phyloP scores from a whole-genome alignment of 2,329 filamentous ascomycete genomes.

The Pestalotiopsis sp. region DNA sequence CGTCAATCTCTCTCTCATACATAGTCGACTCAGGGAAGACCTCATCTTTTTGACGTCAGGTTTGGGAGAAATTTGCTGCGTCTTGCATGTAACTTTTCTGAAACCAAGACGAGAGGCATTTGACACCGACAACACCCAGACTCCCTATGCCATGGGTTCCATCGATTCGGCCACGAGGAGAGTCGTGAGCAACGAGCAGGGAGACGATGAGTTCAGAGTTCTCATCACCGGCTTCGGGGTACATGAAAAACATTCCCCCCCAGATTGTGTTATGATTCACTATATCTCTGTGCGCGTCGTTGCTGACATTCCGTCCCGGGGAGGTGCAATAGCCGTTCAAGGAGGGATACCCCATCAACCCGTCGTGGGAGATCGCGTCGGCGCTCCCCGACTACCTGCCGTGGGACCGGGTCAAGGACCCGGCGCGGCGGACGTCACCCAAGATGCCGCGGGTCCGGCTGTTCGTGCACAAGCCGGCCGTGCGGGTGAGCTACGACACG shows the following conservation, averaged over 20 bases:
- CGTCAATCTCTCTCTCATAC: neutral
- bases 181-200: slow-evolving; percentile 16
- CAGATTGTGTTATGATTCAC: neutral
- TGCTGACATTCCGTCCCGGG: neutral
- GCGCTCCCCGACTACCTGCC: slow-evolving; percentile 68
- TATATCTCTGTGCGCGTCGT: neutral
- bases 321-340: slow-evolving; percentile 67
- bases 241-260: slow-evolving; percentile 29
- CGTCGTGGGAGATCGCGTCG: slow-evolving; percentile 77
- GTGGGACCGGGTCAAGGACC: slow-evolving; percentile 45
- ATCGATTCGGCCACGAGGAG: slow-evolving; percentile 16
- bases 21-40: neutral
- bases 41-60: neutral
- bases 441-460: slow-evolving; percentile 58
- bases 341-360: slow-evolving; percentile 71
- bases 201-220: slow-evolving; percentile 55
- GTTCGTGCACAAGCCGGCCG: slow-evolving; percentile 64
- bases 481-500: slow-evolving; percentile 71
- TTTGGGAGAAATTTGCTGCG: neutral
- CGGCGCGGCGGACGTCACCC: slow-evolving; percentile 33
- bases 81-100: too few species aligned
- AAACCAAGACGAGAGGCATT: too few species aligned
- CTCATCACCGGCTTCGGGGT: slow-evolving; percentile 66
- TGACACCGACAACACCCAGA: too few species aligned
- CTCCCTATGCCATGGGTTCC: slow-evolving; percentile 29